Evolutionary conservation across 805 yeast species (phyloP).

Genomic region (Sugiyamaella smithiae): DNA sequence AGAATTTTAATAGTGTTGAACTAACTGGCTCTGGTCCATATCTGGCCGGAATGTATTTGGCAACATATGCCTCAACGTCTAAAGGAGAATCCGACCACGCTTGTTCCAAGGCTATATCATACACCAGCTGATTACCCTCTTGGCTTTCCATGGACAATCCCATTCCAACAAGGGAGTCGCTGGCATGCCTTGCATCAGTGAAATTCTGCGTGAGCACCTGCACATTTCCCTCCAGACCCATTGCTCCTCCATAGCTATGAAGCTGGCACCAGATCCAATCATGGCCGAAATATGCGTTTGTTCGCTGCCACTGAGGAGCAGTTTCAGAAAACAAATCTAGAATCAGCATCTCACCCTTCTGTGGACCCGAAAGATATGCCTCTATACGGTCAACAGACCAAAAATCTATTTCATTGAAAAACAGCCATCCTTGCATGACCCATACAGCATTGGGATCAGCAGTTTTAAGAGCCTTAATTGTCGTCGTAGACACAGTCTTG

Average conservation of each 20-base stretch:
- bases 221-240: slow-evolving; percentile 18
- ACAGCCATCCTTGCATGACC: slow-evolving; percentile 21
- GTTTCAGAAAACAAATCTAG: slow-evolving; percentile 17
- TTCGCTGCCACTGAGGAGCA: slow-evolving; percentile 14
- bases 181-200: slow-evolving; percentile 10
- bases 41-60: slow-evolving; percentile 8
- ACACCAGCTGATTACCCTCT: slow-evolving; percentile 18
- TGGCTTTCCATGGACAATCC: slow-evolving; percentile 19
- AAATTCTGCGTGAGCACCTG: slow-evolving; percentile 14
- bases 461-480: slow-evolving; percentile 8
- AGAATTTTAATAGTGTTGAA: slow-evolving; percentile 1
- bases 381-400: slow-evolving; percentile 16
- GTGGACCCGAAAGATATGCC: slow-evolving; percentile 16
- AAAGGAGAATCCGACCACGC: slow-evolving; percentile 17
- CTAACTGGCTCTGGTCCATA: slow-evolving; percentile 15
- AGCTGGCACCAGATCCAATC: slow-evolving; percentile 19
- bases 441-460: slow-evolving; percentile 12
- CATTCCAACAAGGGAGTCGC: slow-evolving; percentile 10
- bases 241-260: slow-evolving; percentile 17
- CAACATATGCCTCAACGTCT: slow-evolving; percentile 4
- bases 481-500: slow-evolving; percentile 8
- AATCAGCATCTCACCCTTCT: slow-evolving; percentile 13
- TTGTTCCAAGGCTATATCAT: slow-evolving; percentile 15
- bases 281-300: slow-evolving; percentile 16
- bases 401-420: slow-evolving; percentile 10